Evolutionary conservation across 2,329 filamentous ascomycete genomes (phyloP).

Genomic region (Paecilomyces dactylethromorphus): DNA sequence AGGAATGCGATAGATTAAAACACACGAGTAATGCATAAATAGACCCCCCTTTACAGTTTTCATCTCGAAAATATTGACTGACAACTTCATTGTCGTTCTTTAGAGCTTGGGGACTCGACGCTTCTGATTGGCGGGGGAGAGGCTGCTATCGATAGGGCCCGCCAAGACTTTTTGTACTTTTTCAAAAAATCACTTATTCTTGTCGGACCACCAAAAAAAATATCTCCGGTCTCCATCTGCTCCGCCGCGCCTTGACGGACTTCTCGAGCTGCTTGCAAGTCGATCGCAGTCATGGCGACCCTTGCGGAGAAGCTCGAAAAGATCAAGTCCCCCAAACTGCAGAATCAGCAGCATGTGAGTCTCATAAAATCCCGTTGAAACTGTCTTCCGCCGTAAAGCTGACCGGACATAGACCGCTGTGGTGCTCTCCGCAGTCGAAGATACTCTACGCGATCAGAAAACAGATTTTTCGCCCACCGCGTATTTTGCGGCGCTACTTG

Average conservation of each 20-base stretch:
- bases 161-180: conserved; percentile 27
- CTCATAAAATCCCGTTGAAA: background rate
- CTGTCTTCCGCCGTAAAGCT: conserved; percentile 5
- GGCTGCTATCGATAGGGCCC: conserved; percentile 17
- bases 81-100: background rate
- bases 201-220: conserved; percentile 17
- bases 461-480: conserved; percentile 76
- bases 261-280: conserved; percentile 19
- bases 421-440: conserved; percentile 84
- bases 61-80: background rate
- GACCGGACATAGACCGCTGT: conserved; percentile 46
- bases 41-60: background rate
- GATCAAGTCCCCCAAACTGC: conserved; percentile 92
- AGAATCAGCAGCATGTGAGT: conserved; percentile 85
- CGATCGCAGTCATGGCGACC: conserved; percentile 45
- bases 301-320: conserved; percentile 91
- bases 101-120: background rate
- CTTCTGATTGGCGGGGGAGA: background rate
- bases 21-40: background rate
- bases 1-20: background rate
- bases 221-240: conserved; percentile 15
- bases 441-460: conserved; percentile 83
- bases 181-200: conserved; percentile 16
- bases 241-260: conserved; percentile 7
- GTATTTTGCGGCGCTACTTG: conserved; percentile 92